Conservation (phyloP, 371 early-diverging fungal species). For the Mortierella sp. region DNA sequence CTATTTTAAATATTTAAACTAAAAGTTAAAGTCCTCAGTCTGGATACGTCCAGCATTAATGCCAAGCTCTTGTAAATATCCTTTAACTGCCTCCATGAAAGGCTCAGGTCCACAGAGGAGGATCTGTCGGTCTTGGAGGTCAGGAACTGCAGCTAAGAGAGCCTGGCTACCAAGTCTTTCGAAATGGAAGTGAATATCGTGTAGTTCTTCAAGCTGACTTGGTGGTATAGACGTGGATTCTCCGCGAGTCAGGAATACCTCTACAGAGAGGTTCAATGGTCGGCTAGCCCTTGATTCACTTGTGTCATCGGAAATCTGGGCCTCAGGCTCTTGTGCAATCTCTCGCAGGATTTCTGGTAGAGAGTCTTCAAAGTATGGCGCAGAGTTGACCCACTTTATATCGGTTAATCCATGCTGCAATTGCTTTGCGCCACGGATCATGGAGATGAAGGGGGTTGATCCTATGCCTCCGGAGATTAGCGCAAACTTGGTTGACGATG, state of each 20-base stretch:
- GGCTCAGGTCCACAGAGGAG: conserved; percentile 47
- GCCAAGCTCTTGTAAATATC: conserved; percentile 12
- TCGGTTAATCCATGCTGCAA: conserved; percentile 2
- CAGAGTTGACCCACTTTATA: conserved; percentile 37
- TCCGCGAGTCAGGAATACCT: conserved; percentile 20
- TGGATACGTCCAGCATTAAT: conserved; percentile 13
- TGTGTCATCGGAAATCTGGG: not conserved
- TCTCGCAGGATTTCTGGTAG: conserved; percentile 24
- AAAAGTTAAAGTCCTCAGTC: conserved; percentile 31
- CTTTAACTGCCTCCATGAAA: conserved; percentile 42
- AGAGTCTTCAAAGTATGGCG: conserved; percentile 12
- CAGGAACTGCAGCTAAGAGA: conserved; percentile 10
- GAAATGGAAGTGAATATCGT: conserved; percentile 1
- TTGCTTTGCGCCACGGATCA: conserved; percentile 38
- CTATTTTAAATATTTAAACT: not conserved
- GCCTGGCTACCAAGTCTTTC: conserved; percentile 3
- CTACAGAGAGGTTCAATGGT: conserved; percentile 4
- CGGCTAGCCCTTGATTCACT: not conserved
- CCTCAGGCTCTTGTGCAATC: not conserved
- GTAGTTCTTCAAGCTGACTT: not conserved
- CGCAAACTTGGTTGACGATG: conserved; percentile 12
- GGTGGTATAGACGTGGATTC: not conserved
- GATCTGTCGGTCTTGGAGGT: conserved; percentile 24
- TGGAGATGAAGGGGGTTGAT: conserved; percentile 45
- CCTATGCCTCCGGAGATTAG: conserved; percentile 50